Percentiles rank a stretch among this genome's conserved stretches.
phyloP scores from a whole-genome alignment of 2,329 filamentous ascomycete species.

The Fusarium sp. region DNA sequence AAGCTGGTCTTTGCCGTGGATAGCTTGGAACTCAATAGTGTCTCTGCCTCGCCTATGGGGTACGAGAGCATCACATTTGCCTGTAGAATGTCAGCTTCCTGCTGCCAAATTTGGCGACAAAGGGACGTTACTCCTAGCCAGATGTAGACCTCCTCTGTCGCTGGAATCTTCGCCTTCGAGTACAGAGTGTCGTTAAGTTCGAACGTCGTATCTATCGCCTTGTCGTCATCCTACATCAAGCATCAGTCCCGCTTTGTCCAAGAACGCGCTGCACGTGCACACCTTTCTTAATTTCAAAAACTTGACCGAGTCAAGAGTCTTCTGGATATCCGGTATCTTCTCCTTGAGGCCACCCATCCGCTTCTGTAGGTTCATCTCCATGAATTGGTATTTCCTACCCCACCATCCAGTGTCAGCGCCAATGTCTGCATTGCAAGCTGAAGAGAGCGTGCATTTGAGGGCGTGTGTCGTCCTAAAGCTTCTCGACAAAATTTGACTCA shows the following conservation, averaged over 20 bases:
- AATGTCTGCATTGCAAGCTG: neutral
- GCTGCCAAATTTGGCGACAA: neutral
- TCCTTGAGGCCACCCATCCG: constrained; percentile 83
- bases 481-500: constrained; percentile 53
- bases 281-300: constrained; percentile 84
- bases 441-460: constrained; percentile 16
- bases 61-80: constrained; percentile 99
- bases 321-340: constrained; percentile 96
- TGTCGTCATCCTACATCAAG: constrained; percentile 56
- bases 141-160: constrained; percentile 90
- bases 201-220: constrained; percentile 89
- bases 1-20: constrained; percentile 80
- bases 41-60: constrained; percentile 85
- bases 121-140: constrained; percentile 81
- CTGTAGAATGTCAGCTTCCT: constrained; percentile 52
- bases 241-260: constrained; percentile 27
- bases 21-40: constrained; percentile 79
- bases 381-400: constrained; percentile 97
- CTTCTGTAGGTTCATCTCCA: constrained; percentile 92
- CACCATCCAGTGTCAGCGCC: constrained; percentile 34
- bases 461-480: constrained; percentile 3
- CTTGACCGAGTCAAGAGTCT: constrained; percentile 89
- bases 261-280: constrained; percentile 13
- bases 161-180: constrained; percentile 82
- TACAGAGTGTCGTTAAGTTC: constrained; percentile 97